Evolutionary conservation across 768 basidiomycete genomes (phyloP).

Genomic region (Phylloporus sp.): DNA sequence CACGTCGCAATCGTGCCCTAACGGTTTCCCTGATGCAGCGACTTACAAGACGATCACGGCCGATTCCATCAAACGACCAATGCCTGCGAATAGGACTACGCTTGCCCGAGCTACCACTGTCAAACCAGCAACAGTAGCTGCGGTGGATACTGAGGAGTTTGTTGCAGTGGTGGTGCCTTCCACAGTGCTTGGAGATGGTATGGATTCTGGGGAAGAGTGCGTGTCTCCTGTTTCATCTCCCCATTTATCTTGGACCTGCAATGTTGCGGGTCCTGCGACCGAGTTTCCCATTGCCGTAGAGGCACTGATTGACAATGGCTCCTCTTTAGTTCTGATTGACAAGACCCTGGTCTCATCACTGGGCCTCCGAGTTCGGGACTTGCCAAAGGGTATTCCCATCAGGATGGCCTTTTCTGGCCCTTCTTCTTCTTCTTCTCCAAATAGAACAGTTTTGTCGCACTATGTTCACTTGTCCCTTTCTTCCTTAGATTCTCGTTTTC

Average conservation of each 20-base stretch:
- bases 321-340: constrained; percentile 30
- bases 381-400: not conserved
- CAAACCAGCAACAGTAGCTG: not conserved
- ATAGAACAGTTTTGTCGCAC: too few species aligned
- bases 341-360: not conserved
- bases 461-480: too few species aligned
- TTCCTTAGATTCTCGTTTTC: too few species aligned
- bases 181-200: not conserved
- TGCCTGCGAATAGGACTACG: not conserved
- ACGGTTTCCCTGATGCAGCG: not conserved
- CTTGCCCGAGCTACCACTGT: not conserved
- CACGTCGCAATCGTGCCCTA: not conserved
- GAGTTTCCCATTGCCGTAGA: not conserved
- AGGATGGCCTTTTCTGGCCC: not conserved
- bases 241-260: constrained; percentile 13
- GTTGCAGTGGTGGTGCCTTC: constrained; percentile 3
- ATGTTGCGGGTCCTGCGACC: not conserved
- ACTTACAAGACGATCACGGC: not conserved
- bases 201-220: constrained; percentile 8
- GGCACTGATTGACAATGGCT: constrained; percentile 29
- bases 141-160: not conserved
- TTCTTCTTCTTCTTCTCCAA: too few species aligned
- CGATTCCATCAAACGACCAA: not conserved
- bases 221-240: not conserved
- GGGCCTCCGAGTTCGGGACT: not conserved